Base-by-base conservation (phyloP, 139 green algal genomes). In the Desmodesmus armatus region DNA sequence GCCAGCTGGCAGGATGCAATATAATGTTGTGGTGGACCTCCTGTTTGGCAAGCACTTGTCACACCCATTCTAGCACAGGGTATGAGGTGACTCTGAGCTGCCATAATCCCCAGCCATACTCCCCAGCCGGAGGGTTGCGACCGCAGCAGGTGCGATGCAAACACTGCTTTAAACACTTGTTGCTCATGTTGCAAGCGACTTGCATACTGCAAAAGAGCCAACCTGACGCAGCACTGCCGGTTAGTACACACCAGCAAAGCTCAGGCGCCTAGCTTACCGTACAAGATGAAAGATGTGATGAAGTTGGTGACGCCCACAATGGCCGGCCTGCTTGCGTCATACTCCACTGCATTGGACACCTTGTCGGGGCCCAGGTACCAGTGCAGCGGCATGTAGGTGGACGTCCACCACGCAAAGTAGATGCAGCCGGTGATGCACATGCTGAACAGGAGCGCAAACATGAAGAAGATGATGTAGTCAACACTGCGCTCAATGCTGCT, bases 241-340 rank as follows among this genome's bases (percentile, higher is more conserved):
- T n/a, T n/a, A n/a, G n/a, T n/a, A n/a, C n/a, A n/a, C n/a, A n/a
- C n/a, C n/a, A n/a, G n/a, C n/a, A n/a, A n/a, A n/a, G n/a, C n/a
- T 40, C 63, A n/a, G 25, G 25, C n/a, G 40, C 63, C n/a, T 31
- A 65, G 41, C 79, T 85, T 66, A 93, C 89, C 88, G 81, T 96
- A 97, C 33, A 97, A 90, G 43, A 94, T 93, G 88, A 98, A 94
- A 39, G 87, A 81, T 1, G 93, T 96, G 44, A 98, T 85, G 84
- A 96, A 97, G 80, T 88, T 92, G 29, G 91, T 88, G 0, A 93
- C 69, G 11, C 83, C 90, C 25, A 90, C 89, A 33, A 92, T 55
- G 5, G 49, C 85, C 0, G 87, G 87, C 19, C 71, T 43, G 2
- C 35, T 35, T 0, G 91, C 90, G 82, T 95, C 67, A 40, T 93